Evolutionary conservation across 179 eudicot genomes (phyloP).

Genomic region (Silene noctiflora): DNA sequence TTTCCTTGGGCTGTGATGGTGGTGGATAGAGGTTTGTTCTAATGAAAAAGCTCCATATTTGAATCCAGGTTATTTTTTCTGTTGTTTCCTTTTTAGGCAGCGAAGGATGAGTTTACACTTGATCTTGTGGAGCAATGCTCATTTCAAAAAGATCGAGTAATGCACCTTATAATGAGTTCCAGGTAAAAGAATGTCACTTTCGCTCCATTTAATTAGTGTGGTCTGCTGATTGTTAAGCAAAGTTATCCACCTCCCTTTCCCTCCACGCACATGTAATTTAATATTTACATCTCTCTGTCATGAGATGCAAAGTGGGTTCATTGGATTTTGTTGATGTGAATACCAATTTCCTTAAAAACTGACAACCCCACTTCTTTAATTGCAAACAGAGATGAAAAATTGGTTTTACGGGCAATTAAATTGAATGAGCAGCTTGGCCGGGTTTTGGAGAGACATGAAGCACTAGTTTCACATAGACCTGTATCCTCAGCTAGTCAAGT

Average conservation of each 20-base stretch:
- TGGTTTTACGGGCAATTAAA: conserved; percentile 76
- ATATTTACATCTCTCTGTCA: not conserved
- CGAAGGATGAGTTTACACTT: conserved; percentile 88
- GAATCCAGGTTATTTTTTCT: not conserved
- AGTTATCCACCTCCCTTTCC: not conserved
- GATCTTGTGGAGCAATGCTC: conserved; percentile 99
- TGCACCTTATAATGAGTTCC: conserved; percentile 85
- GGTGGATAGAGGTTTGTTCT: not conserved
- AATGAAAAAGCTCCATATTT: not conserved
- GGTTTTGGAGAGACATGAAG: conserved; percentile 68
- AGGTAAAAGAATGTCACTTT: conserved; percentile 43
- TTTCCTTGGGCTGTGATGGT: not conserved
- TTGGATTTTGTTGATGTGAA: conserved; percentile 5
- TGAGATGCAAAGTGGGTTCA: not conserved
- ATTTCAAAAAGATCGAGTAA: conserved; percentile 79
- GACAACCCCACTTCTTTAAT: conserved; percentile 3
- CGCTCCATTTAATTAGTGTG: not conserved
- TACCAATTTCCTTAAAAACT: not conserved
- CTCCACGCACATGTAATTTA: not conserved
- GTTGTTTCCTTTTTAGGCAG: conserved; percentile 43
- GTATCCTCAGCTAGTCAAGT: conserved; percentile 21
- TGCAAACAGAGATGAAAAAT: conserved; percentile 61
- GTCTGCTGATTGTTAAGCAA: not conserved
- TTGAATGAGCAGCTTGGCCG: conserved; percentile 77
- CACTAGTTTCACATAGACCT: conserved; percentile 39